Evolutionary conservation across 148 eudicot species (phyloP).

Genomic region (Nepenthes gracilis): DNA sequence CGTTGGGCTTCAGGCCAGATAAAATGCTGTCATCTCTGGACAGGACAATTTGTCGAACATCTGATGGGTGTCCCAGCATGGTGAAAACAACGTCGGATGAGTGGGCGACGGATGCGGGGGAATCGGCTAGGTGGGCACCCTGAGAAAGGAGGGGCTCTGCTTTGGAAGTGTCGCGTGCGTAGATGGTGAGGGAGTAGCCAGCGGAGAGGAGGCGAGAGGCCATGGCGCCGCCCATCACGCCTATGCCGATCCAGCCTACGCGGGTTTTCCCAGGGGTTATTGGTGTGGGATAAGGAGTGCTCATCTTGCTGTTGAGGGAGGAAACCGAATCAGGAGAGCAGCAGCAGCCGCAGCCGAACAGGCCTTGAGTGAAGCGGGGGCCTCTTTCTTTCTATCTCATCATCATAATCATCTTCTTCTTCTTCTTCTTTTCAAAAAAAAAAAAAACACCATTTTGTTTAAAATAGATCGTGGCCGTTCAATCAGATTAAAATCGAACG

Average conservation of each 20-base stretch:
- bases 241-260: slow-evolving; percentile 82
- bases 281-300: too few species aligned
- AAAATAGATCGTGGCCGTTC: too few species aligned
- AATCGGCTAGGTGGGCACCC: slow-evolving; percentile 47
- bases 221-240: slow-evolving; percentile 90
- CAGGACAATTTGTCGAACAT: slow-evolving; percentile 58
- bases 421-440: too few species aligned
- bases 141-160: slow-evolving; percentile 40
- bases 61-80: slow-evolving; percentile 85
- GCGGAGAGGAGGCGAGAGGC: slow-evolving; percentile 60
- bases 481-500: too few species aligned
- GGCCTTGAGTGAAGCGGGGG: too few species aligned
- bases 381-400: too few species aligned
- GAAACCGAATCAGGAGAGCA: too few species aligned
- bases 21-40: slow-evolving; percentile 20
- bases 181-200: slow-evolving; percentile 64
- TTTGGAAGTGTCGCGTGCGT: slow-evolving; percentile 67
- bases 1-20: slow-evolving; percentile 25
- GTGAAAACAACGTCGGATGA: slow-evolving; percentile 55
- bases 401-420: too few species aligned
- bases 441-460: too few species aligned
- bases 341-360: too few species aligned
- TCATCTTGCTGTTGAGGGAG: too few species aligned
- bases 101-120: slow-evolving; percentile 36
- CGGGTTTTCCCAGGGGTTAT: slow-evolving; percentile 22